Evolutionary conservation across 441 rosid species (phyloP), one percentile per base, ranked within the genome.

Genomic region (Hura crepitans): DNA sequence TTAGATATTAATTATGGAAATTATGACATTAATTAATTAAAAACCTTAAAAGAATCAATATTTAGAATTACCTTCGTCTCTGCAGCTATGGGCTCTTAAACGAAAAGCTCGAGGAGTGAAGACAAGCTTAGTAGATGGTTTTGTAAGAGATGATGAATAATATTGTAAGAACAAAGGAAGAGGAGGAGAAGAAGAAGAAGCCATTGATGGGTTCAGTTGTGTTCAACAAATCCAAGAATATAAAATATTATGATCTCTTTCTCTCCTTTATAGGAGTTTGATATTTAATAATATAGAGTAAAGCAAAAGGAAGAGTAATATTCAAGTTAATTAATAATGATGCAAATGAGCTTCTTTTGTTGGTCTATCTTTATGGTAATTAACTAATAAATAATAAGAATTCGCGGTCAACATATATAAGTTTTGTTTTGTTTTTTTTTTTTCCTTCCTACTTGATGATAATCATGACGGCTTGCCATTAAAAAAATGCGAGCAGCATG

Each of bases 11-110:
- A 39, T 17, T 4, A 42, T 22, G 13, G 4, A 43, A 2, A 42
- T 42, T 42, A 42, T 42, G 46, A 42, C 10, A 42, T 42, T 42
- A 42, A 1, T 9, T 1, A 2, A 10, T 42, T 42, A 42, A 4
- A 4, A 35, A 4, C 7, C 10, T 11, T 42, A 42, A 8, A 1
- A 7, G 12, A 9, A 42, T 42, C 13, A 9, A 42, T 42, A 5
- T 37, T 37, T 3, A 5, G 5, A 10, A 20, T 23, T 56, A 81
- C 85, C 85, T 81, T 78, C 82, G 28, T 82, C 85, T 70, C 73
- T 61, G 20, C 45, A 35, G 53, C 75, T 61, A 13, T 65, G 83
- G 53, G 80, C 81, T 64, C 65, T 70, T 30, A 79, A 63, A 65
- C 45, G 78, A 65, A 72, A 45, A 39, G 67, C n/a, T 42, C 45